Evolutionary conservation across 371 early-diverging fungal genomes (phyloP), one percentile per base, ranked within the genome.

Genomic region (Mortierella sp.): DNA sequence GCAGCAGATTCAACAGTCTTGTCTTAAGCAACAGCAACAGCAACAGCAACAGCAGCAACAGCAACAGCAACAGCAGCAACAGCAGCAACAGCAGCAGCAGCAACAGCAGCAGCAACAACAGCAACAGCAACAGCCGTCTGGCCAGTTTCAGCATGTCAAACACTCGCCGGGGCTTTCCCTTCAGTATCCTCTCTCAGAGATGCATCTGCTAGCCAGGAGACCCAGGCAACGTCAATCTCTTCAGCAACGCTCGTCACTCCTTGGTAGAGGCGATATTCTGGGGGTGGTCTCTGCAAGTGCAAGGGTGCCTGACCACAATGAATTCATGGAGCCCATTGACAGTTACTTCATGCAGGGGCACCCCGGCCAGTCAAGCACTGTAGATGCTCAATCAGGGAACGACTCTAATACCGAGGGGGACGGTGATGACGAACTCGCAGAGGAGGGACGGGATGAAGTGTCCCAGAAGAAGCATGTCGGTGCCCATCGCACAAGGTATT

Each of bases 261-360:
- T 37, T 9, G 37, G 37, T 37, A 3, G 37, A 37, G 37, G 37
- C 37, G 37, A 37, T 37, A 9, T 37, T 37, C 9, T 37, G 37
- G 37, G 37, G 3, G 37, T 9, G 9, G 37, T 37, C 37, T 37
- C 37, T 37, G 37, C 37, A 9, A 37, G 37, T 37, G 37, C 37
- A 37, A 37, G 37, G 37, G 9, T 37, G 37, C 37, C 37, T 37
- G 37, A 37, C 37, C 37, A 37, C 37, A 37, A 9, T 9, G 68
- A 67, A 26, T 67, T 71, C 44, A 25, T 70, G 47, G 68, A 75
- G 16, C 57, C 64, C 30, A 19, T 70, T 43, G 56, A 64, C 50
- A 51, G 55, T 19, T 75, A 71, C 58, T 75, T 67, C 47, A 19
- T 19, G 11, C 53, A 55, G 9, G 26, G 50, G 18, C 65, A 45